Evolutionary conservation across 2,329 filamentous ascomycete genomes (phyloP), one percentile per base, ranked within the genome.

Genomic region (Podosphaera xanthii): DNA sequence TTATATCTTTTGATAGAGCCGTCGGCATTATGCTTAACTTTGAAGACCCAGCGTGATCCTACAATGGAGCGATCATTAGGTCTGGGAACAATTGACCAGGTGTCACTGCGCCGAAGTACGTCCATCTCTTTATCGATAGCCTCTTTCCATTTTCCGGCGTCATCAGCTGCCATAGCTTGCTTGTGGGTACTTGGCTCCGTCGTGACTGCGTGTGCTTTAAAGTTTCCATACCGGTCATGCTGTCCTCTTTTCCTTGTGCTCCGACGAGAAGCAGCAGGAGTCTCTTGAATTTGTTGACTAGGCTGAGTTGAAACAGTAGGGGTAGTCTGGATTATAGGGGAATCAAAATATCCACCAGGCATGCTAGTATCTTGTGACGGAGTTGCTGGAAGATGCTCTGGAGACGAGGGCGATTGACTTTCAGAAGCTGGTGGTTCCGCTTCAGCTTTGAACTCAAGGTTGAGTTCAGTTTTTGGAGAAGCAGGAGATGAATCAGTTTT

Each of bases 81-180:
- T 10, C 35, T 5, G 22, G 54, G 38, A 30, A 57, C 54, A 44
- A 57, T 33, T 57, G 10, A 6, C 54, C 35, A 44, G n/a, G 54
- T 57, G 4, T 57, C n/a, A 8, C 14, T 57, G 8, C 54, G 35
- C n/a, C n/a, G 35, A 44, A 57, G 54, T 44, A 35, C 35, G 44
- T 57, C 54, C 54, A 57, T 57, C 7, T 57, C 35, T 57, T 57
- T 36, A 6, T 57, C 38, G 7, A 57, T 44, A 7, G 54, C 54
- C 31, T 42, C 3, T 10, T 31, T 44, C 54, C 54, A 42, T 31
- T 5, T 2, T 44, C 44, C 54, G 9, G 38, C n/a, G 14, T 57
- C 54, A 42, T 44, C 38, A 31, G 36, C 22, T 44, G 4, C 36
- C 14, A 57, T 57, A 9, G n/a, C 54, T 44, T 57, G 54, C 14